Evolutionary conservation across 192 early-diverging fungal species (phyloP), one percentile per base, ranked within the genome.

Genomic region (Funneliformis geosporum): DNA sequence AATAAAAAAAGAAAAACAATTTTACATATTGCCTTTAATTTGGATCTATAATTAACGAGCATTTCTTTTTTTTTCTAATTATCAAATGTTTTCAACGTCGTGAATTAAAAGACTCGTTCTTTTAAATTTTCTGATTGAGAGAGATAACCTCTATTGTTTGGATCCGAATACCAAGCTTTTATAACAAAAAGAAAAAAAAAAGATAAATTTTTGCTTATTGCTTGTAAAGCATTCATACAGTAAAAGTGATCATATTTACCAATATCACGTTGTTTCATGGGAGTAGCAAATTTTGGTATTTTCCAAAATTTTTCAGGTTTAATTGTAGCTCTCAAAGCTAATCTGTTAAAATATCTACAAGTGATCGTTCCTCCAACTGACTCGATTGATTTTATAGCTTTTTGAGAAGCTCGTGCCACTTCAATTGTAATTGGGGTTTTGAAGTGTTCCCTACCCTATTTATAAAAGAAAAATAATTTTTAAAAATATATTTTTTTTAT

Each of bases 361-460:
- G 93, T 92, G 25, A 98, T 91, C 43, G 82, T 89, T 43, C 97
- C 97, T 5, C 96, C 97, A 2, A 88, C 85, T 47, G 85, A 82
- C 80, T 99, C 96, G 71, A 99, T 89, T 28, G 91, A 82, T 83
- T 90, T 83, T 79, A 97, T 95, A 10, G 97, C 94, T 33, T 88
- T 82, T 69, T 89, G 84, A 5, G 93, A 92, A 1, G 95, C 96
- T 81, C 90, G 86, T 0, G 94, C 92, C 16, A 97, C 95, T 80
- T 96, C 95, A 59, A 99, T 90, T 23, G 91, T 92, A 69, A 99
- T 85, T 39, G 93, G 90, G 0, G 87, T 88, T 23, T 87, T 92
- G 73, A 98, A 90, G 46, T 90, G 87, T 42, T 93, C 89, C 40
- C 90, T 87, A n/a, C 96, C 97, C 86, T 95, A 82, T 16, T 73